A percentile compares a stretch with the other conserved stretches of the same genome.
Conservation (phyloP, 202 grass and related monocot species). For the Bolboschoenoplectus hybrid region DNA sequence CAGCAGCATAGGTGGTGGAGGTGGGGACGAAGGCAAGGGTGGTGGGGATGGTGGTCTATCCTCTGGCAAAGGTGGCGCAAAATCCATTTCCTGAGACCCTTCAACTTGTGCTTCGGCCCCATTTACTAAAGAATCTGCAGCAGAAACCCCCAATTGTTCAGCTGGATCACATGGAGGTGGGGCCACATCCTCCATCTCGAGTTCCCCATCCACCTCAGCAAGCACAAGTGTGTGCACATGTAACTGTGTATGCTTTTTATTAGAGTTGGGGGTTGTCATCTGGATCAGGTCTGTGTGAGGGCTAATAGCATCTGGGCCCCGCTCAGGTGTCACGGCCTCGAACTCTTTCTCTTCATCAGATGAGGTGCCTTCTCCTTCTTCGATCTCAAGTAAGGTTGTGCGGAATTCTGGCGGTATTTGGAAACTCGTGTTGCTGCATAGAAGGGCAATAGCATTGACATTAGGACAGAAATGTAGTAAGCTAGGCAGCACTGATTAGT, state of each 20-base stretch:
- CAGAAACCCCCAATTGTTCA: constrained; percentile 31
- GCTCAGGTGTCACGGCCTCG: constrained; percentile 91
- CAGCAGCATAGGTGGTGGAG: constrained; percentile 55
- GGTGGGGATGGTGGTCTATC: constrained; percentile 85
- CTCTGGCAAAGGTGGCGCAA: constrained; percentile 69
- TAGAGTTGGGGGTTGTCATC: constrained; percentile 38
- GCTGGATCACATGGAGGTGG: constrained; percentile 46
- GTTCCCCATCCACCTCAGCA: constrained; percentile 85
- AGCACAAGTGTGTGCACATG: constrained; percentile 46
- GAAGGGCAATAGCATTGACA: constrained; percentile 40
- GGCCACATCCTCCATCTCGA: constrained; percentile 95
- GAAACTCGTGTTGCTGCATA: constrained; percentile 83
- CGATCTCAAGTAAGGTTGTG: constrained; percentile 56
- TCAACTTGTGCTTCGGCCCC: constrained; percentile 32
- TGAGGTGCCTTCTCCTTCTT: constrained; percentile 72
- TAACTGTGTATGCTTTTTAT: constrained; percentile 56
- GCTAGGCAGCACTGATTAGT: background rate
- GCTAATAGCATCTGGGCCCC: constrained; percentile 41
- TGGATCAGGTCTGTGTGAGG: constrained; percentile 47
- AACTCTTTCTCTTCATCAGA: constrained; percentile 76
- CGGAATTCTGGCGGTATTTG: constrained; percentile 68
- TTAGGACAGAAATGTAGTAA: constrained; percentile 16
- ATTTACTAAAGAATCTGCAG: constrained; percentile 22
- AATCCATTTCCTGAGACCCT: constrained; percentile 4
- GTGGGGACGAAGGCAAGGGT: constrained; percentile 81